Evolutionary conservation across 2,329 filamentous ascomycete genomes (phyloP), one percentile per base, ranked within the genome.

Genomic region (Aspergillus phoenicis): DNA sequence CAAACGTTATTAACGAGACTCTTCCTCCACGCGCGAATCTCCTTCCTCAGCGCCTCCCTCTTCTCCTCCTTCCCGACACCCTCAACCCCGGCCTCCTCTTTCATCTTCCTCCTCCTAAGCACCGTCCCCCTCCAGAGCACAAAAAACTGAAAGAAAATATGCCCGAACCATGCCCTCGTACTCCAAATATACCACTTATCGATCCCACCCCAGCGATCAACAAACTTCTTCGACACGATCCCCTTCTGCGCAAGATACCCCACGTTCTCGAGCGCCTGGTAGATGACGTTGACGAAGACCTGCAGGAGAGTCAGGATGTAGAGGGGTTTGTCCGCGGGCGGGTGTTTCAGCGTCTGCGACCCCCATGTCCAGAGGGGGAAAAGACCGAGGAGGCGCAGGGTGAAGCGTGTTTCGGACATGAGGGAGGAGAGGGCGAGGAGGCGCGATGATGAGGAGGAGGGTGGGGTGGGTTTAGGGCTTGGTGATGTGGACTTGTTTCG

Each of bases 231-330:
- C 8, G 74, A 82, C 54, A 97, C 73, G 3, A 96, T 85, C 20
- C 89, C 88, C 75, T 93, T 93, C 62, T 82, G 81, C 3, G 87
- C 83, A 39, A 98, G 83, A 79, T 90, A 96, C 15, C 90, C 90
- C 41, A 85, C 83, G 78, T 97, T 97, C 81, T 99, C 95, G 43
- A 94, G 82, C 1, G 85, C 78, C 77, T 97, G 93, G 80, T 90
- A 96, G 8, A 80, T 73, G 8, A 89, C 77, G 74, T 90, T 90
- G 10, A 86, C 82, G 10, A 83, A 65, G 20, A 97, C 85, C 75
- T 95, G 90, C 6, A 84, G 79, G 75, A 87, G 89, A 22, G 86
- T 85, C 49, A 97, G 78, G 17, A 72, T 64, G 66, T 77, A 81
- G 64, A 82, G 77, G 49, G 79, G 66, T 2, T 70, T 73, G 68